phyloP scores from a whole-genome alignment of 176 grass and related monocot genomes.

The Carex kokanica region DNA sequence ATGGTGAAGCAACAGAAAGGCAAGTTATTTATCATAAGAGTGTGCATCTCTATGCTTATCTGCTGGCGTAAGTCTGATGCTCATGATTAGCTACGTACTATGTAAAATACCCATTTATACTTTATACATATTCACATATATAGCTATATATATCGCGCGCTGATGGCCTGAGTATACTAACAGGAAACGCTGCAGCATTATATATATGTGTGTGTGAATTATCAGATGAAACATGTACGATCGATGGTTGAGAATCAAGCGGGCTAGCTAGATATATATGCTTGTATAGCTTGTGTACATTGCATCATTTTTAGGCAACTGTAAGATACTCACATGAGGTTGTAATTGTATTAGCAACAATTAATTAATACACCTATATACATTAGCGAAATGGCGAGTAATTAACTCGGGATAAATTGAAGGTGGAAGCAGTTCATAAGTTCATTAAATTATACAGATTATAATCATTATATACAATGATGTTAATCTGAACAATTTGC shows the following conservation, averaged over 20 bases:
- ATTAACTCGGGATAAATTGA: not conserved
- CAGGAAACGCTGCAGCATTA: not conserved
- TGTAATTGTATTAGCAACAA: not conserved
- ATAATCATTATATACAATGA: not conserved
- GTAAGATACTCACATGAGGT: not conserved
- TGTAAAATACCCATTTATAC: not conserved
- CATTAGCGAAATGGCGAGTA: not conserved
- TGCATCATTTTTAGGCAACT: not conserved
- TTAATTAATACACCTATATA: not conserved
- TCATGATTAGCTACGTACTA: not conserved
- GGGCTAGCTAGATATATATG: not conserved
- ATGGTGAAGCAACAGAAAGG: conserved; percentile 55
- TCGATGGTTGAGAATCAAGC: not conserved
- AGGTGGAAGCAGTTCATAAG: not conserved
- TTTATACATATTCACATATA: not conserved
- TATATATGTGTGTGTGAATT: not conserved
- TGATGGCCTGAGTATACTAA: conserved; percentile 10
- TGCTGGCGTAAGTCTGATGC: conserved; percentile 47
- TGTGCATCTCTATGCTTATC: conserved; percentile 63
- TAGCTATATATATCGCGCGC: not conserved
- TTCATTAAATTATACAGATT: not conserved
- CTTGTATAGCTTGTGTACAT: not conserved
- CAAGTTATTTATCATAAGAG: conserved; percentile 65
- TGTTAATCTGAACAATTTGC: not conserved
- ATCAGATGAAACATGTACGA: conserved; percentile 9